Percentiles rank a stretch among this genome's conserved stretches.
Conservation (phyloP, 2,329 filamentous ascomycete genomes). For the Ciborinia camelliae region DNA sequence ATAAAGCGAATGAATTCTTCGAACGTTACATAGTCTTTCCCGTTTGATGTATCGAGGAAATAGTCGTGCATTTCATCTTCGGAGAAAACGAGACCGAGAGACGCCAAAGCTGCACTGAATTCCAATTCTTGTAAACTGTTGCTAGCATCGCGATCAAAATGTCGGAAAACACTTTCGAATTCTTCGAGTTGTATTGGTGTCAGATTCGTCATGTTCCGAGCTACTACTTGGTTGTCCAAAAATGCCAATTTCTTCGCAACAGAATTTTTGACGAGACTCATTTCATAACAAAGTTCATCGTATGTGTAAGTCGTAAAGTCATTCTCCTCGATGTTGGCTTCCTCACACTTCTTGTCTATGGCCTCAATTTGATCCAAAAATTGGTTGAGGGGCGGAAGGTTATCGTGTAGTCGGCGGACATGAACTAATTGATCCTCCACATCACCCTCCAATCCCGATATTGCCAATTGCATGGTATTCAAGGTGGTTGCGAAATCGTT, state of each 20-base stretch:
- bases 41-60: slow-evolving; percentile 82
- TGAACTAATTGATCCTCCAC: slow-evolving; percentile 92
- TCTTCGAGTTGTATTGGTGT: slow-evolving; percentile 98
- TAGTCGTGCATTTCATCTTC: slow-evolving; percentile 98
- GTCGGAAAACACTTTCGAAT: slow-evolving; percentile 96
- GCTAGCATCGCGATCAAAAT: slow-evolving; percentile 90
- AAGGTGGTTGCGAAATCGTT: slow-evolving; percentile 96
- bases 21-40: slow-evolving; percentile 79
- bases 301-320: slow-evolving; percentile 99
- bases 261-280: slow-evolving; percentile 84
- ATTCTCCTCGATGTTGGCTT: slow-evolving; percentile 98
- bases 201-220: slow-evolving; percentile 96
- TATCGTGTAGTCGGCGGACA: slow-evolving; percentile 79
- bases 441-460: slow-evolving; percentile 95
- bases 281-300: slow-evolving; percentile 91
- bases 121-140: slow-evolving; percentile 91
- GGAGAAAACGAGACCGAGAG: slow-evolving; percentile 89
- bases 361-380: slow-evolving; percentile 85
- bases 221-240: slow-evolving; percentile 97
- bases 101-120: slow-evolving; percentile 94
- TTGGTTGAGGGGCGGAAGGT: slow-evolving; percentile 81
- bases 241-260: slow-evolving; percentile 96
- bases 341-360: slow-evolving; percentile 83
- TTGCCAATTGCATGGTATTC: slow-evolving; percentile 90
- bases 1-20: slow-evolving; percentile 99